These are phyloP conservation scores for Suhomyces kunorum DNA, from an alignment of 1,139 yeast genomes.

Conservation along the genomic window DNA sequence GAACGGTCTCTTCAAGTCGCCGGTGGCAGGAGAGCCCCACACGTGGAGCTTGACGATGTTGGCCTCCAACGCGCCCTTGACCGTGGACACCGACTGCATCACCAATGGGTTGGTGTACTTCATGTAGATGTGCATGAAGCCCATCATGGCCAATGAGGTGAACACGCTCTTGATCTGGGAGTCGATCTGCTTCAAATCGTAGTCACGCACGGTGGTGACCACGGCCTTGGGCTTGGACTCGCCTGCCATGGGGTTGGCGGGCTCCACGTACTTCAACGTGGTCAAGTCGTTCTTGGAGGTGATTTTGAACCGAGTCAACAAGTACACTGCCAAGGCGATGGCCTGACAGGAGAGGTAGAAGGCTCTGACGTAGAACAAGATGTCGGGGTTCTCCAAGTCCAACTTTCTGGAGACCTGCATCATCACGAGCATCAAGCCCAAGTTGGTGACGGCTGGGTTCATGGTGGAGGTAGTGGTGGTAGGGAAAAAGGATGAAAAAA, in stretches of 20 bases:
- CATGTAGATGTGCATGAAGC: slow-evolving; percentile 97
- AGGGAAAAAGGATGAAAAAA: slow-evolving; percentile 5
- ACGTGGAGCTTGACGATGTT: slow-evolving; percentile 91
- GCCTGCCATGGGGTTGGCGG: slow-evolving; percentile 79
- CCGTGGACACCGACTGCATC: slow-evolving; percentile 89
- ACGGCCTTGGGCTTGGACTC: slow-evolving; percentile 71
- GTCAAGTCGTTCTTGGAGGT: slow-evolving; percentile 83
- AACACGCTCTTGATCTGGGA: slow-evolving; percentile 76
- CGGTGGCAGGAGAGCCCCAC: slow-evolving; percentile 79
- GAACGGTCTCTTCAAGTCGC: slow-evolving; percentile 97
- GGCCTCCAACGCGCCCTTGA: slow-evolving; percentile 87
- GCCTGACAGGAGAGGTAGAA: slow-evolving; percentile 70
- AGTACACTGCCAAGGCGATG: slow-evolving; percentile 65
- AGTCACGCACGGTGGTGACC: slow-evolving; percentile 91
- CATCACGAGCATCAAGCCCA: slow-evolving; percentile 91
- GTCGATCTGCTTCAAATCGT: slow-evolving; percentile 86
- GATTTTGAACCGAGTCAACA: slow-evolving; percentile 62
- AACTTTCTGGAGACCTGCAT: slow-evolving; percentile 93
- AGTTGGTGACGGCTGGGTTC: slow-evolving; percentile 87
- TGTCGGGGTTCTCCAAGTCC: slow-evolving; percentile 83
- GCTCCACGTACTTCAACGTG: slow-evolving; percentile 86
- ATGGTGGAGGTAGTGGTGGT: slow-evolving; percentile 28
- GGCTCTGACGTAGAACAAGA: slow-evolving; percentile 74
- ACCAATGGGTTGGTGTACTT: slow-evolving; percentile 96
- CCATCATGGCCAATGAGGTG: slow-evolving; percentile 97